These are phyloP conservation scores for Lagenaria siceraria DNA, from an alignment of 306 rosid species.

Conservation along the genomic window DNA sequence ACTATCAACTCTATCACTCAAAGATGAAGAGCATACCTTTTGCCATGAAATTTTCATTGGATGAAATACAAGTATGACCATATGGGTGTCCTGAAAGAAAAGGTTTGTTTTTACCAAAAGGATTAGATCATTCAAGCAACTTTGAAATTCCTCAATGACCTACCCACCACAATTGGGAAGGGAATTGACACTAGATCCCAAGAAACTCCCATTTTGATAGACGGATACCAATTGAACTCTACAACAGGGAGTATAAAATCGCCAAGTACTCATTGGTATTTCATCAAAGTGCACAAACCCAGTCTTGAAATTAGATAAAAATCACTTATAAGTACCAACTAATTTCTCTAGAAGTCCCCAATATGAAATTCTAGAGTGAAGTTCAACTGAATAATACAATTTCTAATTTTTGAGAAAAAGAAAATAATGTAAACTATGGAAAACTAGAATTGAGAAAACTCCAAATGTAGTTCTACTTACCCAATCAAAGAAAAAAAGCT, in stretches of 20 bases:
- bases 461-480: background rate
- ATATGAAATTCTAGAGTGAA: background rate
- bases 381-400: background rate
- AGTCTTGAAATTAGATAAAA: background rate
- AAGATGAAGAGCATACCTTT: conserved; percentile 67
- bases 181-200: background rate
- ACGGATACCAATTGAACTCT: background rate
- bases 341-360: background rate
- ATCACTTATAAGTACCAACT: background rate
- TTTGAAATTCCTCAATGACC: background rate
- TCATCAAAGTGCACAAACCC: background rate
- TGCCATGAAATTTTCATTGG: conserved; percentile 67
- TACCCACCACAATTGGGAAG: background rate
- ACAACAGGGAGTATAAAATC: background rate
- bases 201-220: background rate
- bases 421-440: background rate
- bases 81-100: conserved; percentile 85
- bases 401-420: background rate
- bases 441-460: background rate
- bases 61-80: conserved; percentile 65
- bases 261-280: background rate
- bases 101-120: conserved; percentile 35
- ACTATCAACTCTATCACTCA: background rate
- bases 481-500: background rate
- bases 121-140: conserved; percentile 14